These are phyloP conservation scores for Circinella umbellata DNA, from an alignment of 371 early-diverging fungal genomes.

Conservation along the genomic window DNA sequence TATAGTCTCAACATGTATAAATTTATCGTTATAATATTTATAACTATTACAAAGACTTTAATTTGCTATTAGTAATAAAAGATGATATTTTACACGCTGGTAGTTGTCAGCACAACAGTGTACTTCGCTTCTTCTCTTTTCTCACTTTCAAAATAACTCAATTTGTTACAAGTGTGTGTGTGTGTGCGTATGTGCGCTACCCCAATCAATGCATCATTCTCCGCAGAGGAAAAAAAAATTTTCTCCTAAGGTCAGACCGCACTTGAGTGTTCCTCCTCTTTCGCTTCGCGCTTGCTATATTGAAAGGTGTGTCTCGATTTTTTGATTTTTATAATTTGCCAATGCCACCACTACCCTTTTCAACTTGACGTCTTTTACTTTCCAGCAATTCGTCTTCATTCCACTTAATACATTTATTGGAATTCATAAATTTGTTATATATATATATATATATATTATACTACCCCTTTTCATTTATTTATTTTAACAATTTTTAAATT, in stretches of 20 bases:
- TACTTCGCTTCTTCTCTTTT: no score
- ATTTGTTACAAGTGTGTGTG: no score
- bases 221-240: neutral
- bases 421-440: neutral
- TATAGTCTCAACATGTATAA: no score
- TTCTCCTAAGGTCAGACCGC: neutral
- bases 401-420: neutral
- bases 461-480: neutral
- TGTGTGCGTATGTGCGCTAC: no score
- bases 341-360: neutral
- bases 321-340: neutral
- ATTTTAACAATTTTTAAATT: neutral
- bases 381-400: neutral
- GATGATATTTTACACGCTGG: no score
- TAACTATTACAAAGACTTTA: no score
- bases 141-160: no score
- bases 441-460: neutral
- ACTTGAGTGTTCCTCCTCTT: conserved; percentile 4
- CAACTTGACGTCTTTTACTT: neutral
- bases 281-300: conserved; percentile 8
- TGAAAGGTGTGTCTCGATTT: conserved; percentile 4
- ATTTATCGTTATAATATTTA: no score
- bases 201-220: no score
- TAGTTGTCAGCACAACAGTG: no score
- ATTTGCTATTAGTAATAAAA: no score